A percentile compares a stretch with the other conserved stretches of the same genome.
Conservation (phyloP, 2,329 filamentous ascomycete species). For the Paecilomyces sp. region DNA sequence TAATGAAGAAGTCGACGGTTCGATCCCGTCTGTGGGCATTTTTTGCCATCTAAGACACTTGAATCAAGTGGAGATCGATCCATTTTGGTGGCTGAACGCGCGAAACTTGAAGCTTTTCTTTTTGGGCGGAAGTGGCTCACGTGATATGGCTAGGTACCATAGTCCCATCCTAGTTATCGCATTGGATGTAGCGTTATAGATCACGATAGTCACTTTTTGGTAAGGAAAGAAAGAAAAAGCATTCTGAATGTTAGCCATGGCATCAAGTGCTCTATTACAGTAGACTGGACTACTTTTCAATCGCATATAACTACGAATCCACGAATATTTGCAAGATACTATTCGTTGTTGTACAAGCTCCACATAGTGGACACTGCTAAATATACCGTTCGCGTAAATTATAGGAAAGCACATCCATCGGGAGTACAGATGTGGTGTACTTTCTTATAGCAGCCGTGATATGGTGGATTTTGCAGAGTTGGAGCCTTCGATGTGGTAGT, state of each 20-base stretch:
- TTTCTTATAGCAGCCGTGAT: no score
- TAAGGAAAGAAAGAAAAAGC: neutral
- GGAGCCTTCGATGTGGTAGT: no score
- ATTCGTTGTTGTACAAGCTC: neutral
- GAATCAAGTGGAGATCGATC: neutral
- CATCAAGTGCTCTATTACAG: neutral
- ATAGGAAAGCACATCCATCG: neutral
- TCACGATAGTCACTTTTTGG: no score
- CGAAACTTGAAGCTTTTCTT: neutral
- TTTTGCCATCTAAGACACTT: neutral
- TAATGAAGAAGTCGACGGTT: neutral
- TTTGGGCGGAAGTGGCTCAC: neutral
- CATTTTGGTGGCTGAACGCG: neutral
- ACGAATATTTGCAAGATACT: neutral
- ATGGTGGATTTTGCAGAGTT: no score
- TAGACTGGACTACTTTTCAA: neutral
- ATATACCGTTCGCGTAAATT: neutral
- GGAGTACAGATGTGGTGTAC: no score
- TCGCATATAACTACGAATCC: neutral
- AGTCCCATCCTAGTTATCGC: no score
- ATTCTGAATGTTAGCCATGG: neutral
- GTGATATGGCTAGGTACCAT: neutral
- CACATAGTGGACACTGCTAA: neutral
- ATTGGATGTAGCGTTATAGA: no score
- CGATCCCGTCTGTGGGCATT: neutral